phyloP scores from a whole-genome alignment of 495 filamentous ascomycete genomes.

The Xeromyces bisporus region DNA sequence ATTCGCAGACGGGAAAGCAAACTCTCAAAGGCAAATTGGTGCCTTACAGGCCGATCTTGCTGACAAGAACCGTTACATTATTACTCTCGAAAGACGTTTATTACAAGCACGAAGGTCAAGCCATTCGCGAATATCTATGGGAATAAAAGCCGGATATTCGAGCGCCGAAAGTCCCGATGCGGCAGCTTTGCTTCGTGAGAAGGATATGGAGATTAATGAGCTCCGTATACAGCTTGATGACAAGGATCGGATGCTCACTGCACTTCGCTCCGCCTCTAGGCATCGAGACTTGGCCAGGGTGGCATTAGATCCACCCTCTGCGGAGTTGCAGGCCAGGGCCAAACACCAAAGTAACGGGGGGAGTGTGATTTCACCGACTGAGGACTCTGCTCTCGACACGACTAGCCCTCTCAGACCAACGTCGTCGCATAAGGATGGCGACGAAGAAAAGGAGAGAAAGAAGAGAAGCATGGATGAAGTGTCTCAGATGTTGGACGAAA shows the following conservation, averaged over 20 bases:
- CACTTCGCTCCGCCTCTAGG: constrained; percentile 69
- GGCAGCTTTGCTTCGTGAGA: constrained; percentile 57
- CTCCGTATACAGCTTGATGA: constrained; percentile 81
- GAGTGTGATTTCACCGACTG: constrained; percentile 11
- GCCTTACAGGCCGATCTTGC: constrained; percentile 82
- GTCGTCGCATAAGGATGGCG: constrained; percentile 11
- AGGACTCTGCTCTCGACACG: constrained; percentile 5
- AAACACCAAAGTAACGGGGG: constrained; percentile 17
- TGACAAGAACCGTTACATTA: constrained; percentile 93
- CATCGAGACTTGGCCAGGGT: constrained; percentile 73
- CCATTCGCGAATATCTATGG: constrained; percentile 66
- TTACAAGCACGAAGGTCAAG: constrained; percentile 84
- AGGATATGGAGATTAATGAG: constrained; percentile 85
- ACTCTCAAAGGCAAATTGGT: constrained; percentile 60
- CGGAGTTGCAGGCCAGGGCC: constrained; percentile 16
- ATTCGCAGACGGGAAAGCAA: constrained; percentile 75
- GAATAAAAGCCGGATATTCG: constrained; percentile 39
- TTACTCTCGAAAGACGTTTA: constrained; percentile 78
- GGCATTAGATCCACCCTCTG: constrained; percentile 23
- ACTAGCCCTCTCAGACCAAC: constrained; percentile 11
- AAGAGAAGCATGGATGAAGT: constrained; percentile 71
- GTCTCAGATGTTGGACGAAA: constrained; percentile 78
- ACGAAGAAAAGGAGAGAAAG: constrained; percentile 36
- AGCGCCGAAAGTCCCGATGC: constrained; percentile 53
- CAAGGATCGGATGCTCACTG: constrained; percentile 85